Evolutionary conservation across 2,329 filamentous ascomycete species (phyloP).

Genomic region (Trichoderma asperellum): DNA sequence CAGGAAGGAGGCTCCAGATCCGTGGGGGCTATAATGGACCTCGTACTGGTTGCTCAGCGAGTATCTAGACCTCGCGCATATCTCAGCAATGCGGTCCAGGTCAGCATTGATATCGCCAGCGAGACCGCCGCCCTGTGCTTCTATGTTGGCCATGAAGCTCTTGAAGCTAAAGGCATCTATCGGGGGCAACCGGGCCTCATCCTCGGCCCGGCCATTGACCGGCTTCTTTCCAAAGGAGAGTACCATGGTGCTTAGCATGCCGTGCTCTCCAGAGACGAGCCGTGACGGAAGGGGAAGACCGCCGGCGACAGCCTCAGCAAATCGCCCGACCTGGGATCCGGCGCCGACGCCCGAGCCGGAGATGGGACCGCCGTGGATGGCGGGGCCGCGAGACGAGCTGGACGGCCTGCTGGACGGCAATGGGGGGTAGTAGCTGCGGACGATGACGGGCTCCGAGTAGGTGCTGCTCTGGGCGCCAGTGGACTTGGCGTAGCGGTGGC

Average conservation of each 20-base stretch:
- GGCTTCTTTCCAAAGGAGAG: conserved; percentile 48
- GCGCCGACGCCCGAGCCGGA: conserved; percentile 30
- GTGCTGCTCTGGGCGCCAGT: conserved; percentile 60
- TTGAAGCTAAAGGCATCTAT: conserved; percentile 68
- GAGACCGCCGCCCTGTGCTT: conserved; percentile 52
- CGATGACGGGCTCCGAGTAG: conserved; percentile 68
- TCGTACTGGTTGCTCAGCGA: conserved; percentile 70
- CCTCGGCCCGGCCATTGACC: conserved; percentile 34
- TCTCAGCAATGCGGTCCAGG: conserved; percentile 67
- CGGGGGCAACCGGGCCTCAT: conserved; percentile 58
- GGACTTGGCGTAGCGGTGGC: conserved; percentile 61
- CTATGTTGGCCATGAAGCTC: conserved; percentile 63
- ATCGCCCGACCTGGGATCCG: conserved; percentile 37
- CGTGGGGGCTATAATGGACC: conserved; percentile 65
- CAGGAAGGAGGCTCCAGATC: conserved; percentile 57
- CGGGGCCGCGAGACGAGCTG: conserved; percentile 39
- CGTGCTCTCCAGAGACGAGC: conserved; percentile 43
- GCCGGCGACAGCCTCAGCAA: conserved; percentile 38
- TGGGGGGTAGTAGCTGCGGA: conserved; percentile 63
- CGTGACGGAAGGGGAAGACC: conserved; percentile 42
- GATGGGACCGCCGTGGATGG: conserved; percentile 38
- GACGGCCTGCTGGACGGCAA: conserved; percentile 40
- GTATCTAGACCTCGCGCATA: conserved; percentile 67
- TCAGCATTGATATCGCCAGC: conserved; percentile 59
- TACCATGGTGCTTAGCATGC: conserved; percentile 49